Evolutionary conservation across 2,329 filamentous ascomycete genomes (phyloP).

Genomic region (Aspergillus unguis): DNA sequence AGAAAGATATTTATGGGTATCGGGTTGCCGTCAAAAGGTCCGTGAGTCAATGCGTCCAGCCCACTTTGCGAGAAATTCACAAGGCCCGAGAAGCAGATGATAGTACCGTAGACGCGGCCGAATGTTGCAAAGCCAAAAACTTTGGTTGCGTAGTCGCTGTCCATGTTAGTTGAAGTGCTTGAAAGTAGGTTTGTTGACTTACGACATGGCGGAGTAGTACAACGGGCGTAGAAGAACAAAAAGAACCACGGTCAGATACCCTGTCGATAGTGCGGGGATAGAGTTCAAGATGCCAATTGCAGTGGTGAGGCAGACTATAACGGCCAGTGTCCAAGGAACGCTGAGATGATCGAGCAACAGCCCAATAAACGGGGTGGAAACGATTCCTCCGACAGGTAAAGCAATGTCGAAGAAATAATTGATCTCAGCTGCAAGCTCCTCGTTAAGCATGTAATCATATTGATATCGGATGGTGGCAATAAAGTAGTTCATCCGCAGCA

Average conservation of each 20-base stretch:
- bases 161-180: neutral
- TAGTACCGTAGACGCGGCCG: slow-evolving; percentile 83
- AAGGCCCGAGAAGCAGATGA: slow-evolving; percentile 80
- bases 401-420: slow-evolving; percentile 84
- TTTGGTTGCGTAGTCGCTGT: slow-evolving; percentile 77
- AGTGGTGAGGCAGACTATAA: slow-evolving; percentile 70
- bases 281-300: slow-evolving; percentile 73
- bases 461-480: slow-evolving; percentile 82
- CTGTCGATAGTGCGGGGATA: slow-evolving; percentile 61
- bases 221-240: slow-evolving; percentile 84
- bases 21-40: slow-evolving; percentile 67
- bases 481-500: slow-evolving; percentile 87
- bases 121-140: slow-evolving; percentile 92
- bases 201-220: slow-evolving; percentile 85
- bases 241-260: slow-evolving; percentile 72
- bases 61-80: slow-evolving; percentile 80
- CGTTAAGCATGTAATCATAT: slow-evolving; percentile 72
- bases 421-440: slow-evolving; percentile 62
- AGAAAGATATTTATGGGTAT: slow-evolving; percentile 73
- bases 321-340: slow-evolving; percentile 65
- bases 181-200: slow-evolving; percentile 26
- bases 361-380: slow-evolving; percentile 82
- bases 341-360: slow-evolving; percentile 71
- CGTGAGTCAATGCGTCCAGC: slow-evolving; percentile 73
- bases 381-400: slow-evolving; percentile 73